Evolutionary conservation across 352 stramenopile species (phyloP), one percentile per base, ranked within the genome.

Genomic region (Pythium utonaiense): DNA sequence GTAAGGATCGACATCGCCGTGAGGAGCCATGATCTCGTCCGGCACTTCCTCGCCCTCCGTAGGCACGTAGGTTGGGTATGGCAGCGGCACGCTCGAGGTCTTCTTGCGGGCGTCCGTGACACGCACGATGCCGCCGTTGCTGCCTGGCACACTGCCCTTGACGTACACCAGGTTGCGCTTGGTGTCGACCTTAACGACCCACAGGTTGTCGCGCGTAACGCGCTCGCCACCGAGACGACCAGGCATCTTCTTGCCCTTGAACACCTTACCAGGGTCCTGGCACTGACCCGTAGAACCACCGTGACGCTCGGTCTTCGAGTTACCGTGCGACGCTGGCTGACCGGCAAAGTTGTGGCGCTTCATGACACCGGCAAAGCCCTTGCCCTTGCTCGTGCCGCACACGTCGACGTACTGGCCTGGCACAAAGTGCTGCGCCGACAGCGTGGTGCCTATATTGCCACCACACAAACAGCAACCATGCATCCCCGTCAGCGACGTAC

Each of bases 221-320:
- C 85, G 83, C 41, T 96, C 90, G 44, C 80, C 83, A 56, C 97
- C 97, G 91, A 99, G 98, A 17, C 93, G 89, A 10, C 97, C 98
- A 31, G 98, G 86, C 97, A 99, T 99, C 75, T 99, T 99, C 84
- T 99, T 99, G 40, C 97, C 97, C 78, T 99, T 99, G 67, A 98
- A 99, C 9, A 99, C 97, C 65, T 96, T 93, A 57, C 97, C 97
- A 8, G 97, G 97, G 78, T 99, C 94, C 77, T 99, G 96, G 81
- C 96, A 98, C 70, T 98, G 89, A n/a, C 98, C 98, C 27, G 95
- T 99, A 27, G 93, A 98, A 21, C 98, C 98, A 72, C 97, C 90
- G 66, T 95, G 78, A 53, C 98, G 93, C 73, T 99, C 92, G 57
- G 95, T 96, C 75, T 98, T 96, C 55, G 94, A 99, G 55, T 97